phyloP scores from a whole-genome alignment of 768 basidiomycete species.

The Mycena leptocephala region DNA sequence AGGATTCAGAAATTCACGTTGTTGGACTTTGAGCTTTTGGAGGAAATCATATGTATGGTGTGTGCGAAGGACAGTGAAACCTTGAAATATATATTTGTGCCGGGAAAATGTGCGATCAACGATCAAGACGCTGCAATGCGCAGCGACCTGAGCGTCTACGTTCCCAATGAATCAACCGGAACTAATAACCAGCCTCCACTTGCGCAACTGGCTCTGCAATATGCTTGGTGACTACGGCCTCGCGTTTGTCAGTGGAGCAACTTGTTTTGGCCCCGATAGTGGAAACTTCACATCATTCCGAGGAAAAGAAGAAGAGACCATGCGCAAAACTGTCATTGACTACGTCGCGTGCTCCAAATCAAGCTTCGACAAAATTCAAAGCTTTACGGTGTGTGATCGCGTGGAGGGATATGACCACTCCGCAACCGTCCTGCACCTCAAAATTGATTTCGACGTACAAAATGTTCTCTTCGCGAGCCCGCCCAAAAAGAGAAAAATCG shows the following conservation, averaged over 20 bases:
- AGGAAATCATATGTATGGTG: too few species aligned
- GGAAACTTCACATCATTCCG: background rate
- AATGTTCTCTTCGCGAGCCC: background rate
- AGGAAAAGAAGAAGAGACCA: background rate
- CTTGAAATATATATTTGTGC: too few species aligned
- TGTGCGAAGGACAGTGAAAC: too few species aligned
- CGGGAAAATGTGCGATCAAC: too few species aligned
- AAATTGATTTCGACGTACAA: background rate
- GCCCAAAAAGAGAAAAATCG: background rate
- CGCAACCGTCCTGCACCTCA: background rate
- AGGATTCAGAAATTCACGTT: too few species aligned
- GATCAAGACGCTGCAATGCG: too few species aligned
- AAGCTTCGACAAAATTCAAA: background rate
- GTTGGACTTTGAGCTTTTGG: too few species aligned
- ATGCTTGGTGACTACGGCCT: background rate
- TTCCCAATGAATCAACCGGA: too few species aligned
- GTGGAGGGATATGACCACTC: conserved; percentile 1
- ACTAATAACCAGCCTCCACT: background rate
- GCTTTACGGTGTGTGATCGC: background rate
- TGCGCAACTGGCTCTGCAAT: background rate
- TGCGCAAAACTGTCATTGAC: background rate
- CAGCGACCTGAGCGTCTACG: background rate
- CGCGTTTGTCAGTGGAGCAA: background rate
- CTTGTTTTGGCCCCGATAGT: background rate
- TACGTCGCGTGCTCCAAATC: background rate